Evolutionary conservation across 495 filamentous ascomycete genomes (phyloP).

Genomic region (Aspergillus bridgeri): DNA sequence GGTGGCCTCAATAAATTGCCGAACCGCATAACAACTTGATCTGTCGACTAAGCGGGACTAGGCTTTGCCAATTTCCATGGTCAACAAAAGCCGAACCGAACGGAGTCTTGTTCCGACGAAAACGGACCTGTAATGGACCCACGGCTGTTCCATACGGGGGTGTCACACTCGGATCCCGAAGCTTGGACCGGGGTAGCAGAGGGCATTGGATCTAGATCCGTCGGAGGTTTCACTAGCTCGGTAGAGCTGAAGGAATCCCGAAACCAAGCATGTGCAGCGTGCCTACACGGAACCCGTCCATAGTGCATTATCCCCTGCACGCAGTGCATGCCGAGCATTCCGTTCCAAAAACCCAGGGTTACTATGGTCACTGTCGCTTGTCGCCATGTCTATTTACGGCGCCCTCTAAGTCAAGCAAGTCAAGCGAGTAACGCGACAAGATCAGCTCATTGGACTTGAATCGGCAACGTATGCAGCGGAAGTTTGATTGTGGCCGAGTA

Average conservation of each 20-base stretch:
- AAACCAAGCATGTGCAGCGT: neutral
- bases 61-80: neutral
- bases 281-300: conserved; percentile 1
- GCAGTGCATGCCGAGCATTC: neutral
- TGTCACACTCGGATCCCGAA: conserved; percentile 2
- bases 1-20: neutral
- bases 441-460: neutral
- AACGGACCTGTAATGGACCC: neutral
- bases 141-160: neutral
- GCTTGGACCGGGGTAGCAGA: neutral
- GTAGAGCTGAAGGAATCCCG: no score
- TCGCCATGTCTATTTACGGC: conserved; percentile 1
- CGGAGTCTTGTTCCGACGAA: neutral
- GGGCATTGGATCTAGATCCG: neutral
- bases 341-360: neutral
- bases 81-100: conserved; percentile 1
- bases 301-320: conserved; percentile 2
- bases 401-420: neutral
- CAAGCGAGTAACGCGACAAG: neutral
- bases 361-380: neutral
- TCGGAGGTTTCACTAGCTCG: neutral
- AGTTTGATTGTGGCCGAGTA: no score
- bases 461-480: no score
- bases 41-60: neutral
- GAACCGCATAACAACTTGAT: neutral